Evolutionary conservation across 2,329 filamentous ascomycete species (phyloP), one percentile per base, ranked within the genome.

Genomic region (Pestalotiopsis fici): DNA sequence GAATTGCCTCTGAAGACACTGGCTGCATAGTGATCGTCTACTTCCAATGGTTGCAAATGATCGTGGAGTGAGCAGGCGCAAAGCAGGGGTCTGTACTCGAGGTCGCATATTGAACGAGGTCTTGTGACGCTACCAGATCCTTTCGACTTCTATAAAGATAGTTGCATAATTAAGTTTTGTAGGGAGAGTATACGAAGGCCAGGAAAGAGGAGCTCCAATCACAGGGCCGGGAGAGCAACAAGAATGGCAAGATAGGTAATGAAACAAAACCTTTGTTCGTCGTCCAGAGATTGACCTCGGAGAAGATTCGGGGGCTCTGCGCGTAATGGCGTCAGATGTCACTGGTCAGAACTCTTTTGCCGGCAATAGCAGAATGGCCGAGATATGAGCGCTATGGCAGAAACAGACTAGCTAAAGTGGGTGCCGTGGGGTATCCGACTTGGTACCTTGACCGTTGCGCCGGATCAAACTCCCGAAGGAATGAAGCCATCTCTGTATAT

Each of bases 51-150:
- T 39, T 13, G 67, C 59, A 18, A 54, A 31, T 47, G 43, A 50
- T 28, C 61, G 56, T 37, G 61, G 21, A 23, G 67, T 65, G 7
- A 68, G 28, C 6, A 68, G 65, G n/a, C 67, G 60, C 5, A 35
- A 21, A 23, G 67, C 47, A 62, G 65, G 43, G 18, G 65, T 60
- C n/a, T 61, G 12, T 12, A 50, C 27, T 35, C 63, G 54, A 31
- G 56, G n/a, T 27, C 27, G 63, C 63, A 65, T 65, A 13, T 3
- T 56, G 23, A 27, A 18, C 12, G 21, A 57, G 55, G 55, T 23
- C 13, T 57, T 25, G 55, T 18, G 18, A 35, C n/a, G 28, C 57
- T 37, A 35, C 28, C 18, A 11, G 28, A 37, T 60, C 27, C 13
- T 27, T 60, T 27, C 28, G 28, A 60, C 31, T 15, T 21, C 13